Base-by-base conservation (phyloP, 2,329 filamentous ascomycete genomes). In the Venturia carpophila region DNA sequence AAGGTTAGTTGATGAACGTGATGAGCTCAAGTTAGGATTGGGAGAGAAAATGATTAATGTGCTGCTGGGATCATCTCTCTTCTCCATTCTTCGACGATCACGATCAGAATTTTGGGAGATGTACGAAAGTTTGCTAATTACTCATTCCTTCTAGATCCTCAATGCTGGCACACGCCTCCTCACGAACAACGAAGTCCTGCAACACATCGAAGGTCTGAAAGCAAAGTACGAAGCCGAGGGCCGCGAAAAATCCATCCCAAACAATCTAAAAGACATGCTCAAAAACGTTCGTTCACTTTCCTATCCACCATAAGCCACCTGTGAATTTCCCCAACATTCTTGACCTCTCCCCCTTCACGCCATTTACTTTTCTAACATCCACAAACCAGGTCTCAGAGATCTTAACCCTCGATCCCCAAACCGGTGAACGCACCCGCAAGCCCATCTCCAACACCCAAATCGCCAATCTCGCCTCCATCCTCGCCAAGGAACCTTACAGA, bases 101-200 rank as follows among this genome's bases (percentile, higher is more conserved):
- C 37, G 11, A 39, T 39, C 37, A 5, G 45, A n/a, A n/a, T 24
- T 2, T 10, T 13, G n/a, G 45, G 3, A n/a, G 2, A n/a, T 21
- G 45, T 17, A 61, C 5, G 37, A 17, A 60, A 9, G 15, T 15
- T 17, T 19, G 37, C 39, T 45, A 27, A 61, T 24, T 11, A 34
- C n/a, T 5, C 6, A 6, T 9, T 39, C 39, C 2, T 17, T 19
- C 5, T 52, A 79, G 77, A 74, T 79, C 41, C 72, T 79, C 65
- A 77, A 79, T 68, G 76, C 77, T 58, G 77, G 79, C 71, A 72
- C 74, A 42, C 77, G 77, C n/a, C 72, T 75, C 37, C 72, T 79
- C 62, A 77, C 76, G 62, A 79, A 78, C 67, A 71, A 76, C 34
- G 78, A 79, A 72, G 77, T 79, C 60, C 71, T 78, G 45, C 72